Evolutionary conservation across 2,329 filamentous ascomycete species (phyloP).

Genomic region (Cercospora berteroae): DNA sequence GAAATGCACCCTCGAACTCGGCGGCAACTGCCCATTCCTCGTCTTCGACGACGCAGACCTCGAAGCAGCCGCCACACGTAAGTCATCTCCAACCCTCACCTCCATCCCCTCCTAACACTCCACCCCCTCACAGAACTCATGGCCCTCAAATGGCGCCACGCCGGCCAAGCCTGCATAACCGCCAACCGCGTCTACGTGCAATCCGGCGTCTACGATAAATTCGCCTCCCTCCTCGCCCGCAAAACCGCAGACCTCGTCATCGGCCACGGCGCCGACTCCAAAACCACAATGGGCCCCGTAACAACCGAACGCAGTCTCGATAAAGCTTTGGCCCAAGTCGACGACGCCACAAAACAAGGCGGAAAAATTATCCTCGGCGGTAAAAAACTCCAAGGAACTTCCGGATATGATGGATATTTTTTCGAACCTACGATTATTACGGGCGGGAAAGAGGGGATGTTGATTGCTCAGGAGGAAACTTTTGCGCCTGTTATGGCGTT

Average conservation of each 20-base stretch:
- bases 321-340: slow-evolving; percentile 59
- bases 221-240: slow-evolving; percentile 56
- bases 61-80: slow-evolving; percentile 54
- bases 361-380: slow-evolving; percentile 64
- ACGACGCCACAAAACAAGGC: slow-evolving; percentile 60
- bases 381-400: slow-evolving; percentile 42
- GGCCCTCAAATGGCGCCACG: slow-evolving; percentile 57
- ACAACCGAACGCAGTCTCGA: slow-evolving; percentile 57
- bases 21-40: slow-evolving; percentile 64
- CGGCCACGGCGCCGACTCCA: slow-evolving; percentile 60
- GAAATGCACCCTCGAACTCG: slow-evolving; percentile 63
- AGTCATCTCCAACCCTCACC: slow-evolving; percentile 14
- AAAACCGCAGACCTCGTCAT: slow-evolving; percentile 56
- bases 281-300: slow-evolving; percentile 60
- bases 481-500: slow-evolving; percentile 65
- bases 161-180: slow-evolving; percentile 64
- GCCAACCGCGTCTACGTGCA: slow-evolving; percentile 67
- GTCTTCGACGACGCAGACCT: slow-evolving; percentile 65
- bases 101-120: slow-evolving; percentile 3
- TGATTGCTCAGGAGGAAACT: slow-evolving; percentile 58
- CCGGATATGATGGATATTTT: slow-evolving; percentile 60
- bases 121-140: slow-evolving; percentile 38
- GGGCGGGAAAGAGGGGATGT: slow-evolving; percentile 59
- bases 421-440: slow-evolving; percentile 67
- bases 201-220: slow-evolving; percentile 59